Percentiles rank a stretch among this genome's conserved stretches.
Conservation (phyloP, 306 rosid species). For the Cercis canadensis region DNA sequence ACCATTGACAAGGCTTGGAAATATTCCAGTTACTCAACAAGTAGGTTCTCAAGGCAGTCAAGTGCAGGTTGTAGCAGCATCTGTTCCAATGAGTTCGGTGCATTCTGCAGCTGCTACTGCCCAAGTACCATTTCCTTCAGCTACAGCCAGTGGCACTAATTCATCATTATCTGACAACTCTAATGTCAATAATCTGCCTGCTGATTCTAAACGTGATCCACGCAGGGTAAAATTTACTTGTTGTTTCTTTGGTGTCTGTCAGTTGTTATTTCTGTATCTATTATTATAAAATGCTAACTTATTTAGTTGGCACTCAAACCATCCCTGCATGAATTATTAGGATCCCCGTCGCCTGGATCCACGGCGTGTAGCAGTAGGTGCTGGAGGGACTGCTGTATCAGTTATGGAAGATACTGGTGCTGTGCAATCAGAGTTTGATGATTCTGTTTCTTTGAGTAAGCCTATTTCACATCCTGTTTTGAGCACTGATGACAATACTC, state of each 20-base stretch:
- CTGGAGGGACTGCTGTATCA: no score
- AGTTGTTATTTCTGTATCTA: conserved; percentile 10
- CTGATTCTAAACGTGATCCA: conserved; percentile 92
- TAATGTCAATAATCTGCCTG: conserved; percentile 56
- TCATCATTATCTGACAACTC: conserved; percentile 60
- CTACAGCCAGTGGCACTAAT: conserved; percentile 48
- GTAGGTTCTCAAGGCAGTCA: conserved; percentile 55
- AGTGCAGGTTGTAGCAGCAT: conserved; percentile 48
- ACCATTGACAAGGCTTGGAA: conserved; percentile 71
- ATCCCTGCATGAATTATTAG: conserved; percentile 53
- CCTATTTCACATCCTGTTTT: conserved; percentile 53
- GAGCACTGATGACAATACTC: conserved; percentile 48
- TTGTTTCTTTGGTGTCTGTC: conserved; percentile 31
- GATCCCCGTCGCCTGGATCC: conserved; percentile 99
- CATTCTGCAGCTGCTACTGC: conserved; percentile 62
- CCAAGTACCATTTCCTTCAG: conserved; percentile 58
- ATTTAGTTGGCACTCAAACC: conserved; percentile 29
- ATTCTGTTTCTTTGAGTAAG: conserved; percentile 55
- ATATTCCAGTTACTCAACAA: conserved; percentile 57
- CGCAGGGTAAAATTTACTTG: conserved; percentile 80
- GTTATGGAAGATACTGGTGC: conserved; percentile 56
- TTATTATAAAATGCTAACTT: conserved; percentile 19
- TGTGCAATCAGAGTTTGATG: conserved; percentile 59
- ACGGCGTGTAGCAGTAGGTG: conserved; percentile 59
- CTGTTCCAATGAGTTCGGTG: conserved; percentile 61